Evolutionary conservation across 805 yeast genomes (phyloP).

Genomic region (Yarrowia bubula): DNA sequence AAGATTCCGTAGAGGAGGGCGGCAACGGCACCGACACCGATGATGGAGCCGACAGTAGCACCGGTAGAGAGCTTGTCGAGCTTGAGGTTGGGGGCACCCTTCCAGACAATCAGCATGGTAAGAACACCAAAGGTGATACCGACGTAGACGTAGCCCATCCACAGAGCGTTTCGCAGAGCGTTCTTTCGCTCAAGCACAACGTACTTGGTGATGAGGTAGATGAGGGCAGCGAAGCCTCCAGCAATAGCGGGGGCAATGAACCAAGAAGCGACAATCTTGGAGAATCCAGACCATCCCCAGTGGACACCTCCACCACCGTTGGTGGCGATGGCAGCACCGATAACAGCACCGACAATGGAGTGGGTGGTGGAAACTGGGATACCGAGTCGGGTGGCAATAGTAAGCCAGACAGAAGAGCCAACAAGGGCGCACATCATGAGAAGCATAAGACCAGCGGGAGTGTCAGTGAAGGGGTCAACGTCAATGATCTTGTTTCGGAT

Average conservation of each 20-base stretch:
- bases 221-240: slow-evolving; percentile 57
- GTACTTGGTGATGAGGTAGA: slow-evolving; percentile 60
- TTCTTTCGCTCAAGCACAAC: slow-evolving; percentile 59
- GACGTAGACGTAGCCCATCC: slow-evolving; percentile 59
- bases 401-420: slow-evolving; percentile 70
- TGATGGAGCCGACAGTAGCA: slow-evolving; percentile 56
- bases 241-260: slow-evolving; percentile 72
- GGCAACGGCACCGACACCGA: slow-evolving; percentile 66
- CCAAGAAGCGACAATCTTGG: slow-evolving; percentile 77
- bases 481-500: slow-evolving; percentile 64
- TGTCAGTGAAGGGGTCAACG: slow-evolving; percentile 46
- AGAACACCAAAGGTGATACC: slow-evolving; percentile 58
- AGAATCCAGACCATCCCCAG: slow-evolving; percentile 69
- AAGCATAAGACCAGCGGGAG: slow-evolving; percentile 71
- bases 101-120: slow-evolving; percentile 77
- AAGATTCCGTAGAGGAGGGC: slow-evolving; percentile 50
- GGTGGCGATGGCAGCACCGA: slow-evolving; percentile 74
- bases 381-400: slow-evolving; percentile 63
- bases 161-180: slow-evolving; percentile 54
- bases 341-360: slow-evolving; percentile 71
- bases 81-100: slow-evolving; percentile 69
- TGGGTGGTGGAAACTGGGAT: slow-evolving; percentile 84
- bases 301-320: slow-evolving; percentile 56
- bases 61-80: slow-evolving; percentile 53
- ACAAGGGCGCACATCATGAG: slow-evolving; percentile 73